A percentile compares a stretch with the other conserved stretches of the same genome.
phyloP scores from a whole-genome alignment of 2,329 filamentous ascomycete species.

The Botrytis galanthina region DNA sequence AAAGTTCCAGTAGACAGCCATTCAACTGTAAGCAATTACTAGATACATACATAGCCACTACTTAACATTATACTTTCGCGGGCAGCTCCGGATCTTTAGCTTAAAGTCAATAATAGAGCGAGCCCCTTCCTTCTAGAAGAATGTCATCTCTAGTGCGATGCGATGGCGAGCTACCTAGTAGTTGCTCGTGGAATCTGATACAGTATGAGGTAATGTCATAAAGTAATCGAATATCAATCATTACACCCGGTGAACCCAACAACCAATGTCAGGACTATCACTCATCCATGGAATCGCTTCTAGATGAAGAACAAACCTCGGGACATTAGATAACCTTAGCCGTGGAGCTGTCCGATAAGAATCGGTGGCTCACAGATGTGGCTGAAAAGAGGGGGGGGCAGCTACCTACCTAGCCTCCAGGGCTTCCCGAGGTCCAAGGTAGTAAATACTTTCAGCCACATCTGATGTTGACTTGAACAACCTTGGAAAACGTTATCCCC shows the following conservation, averaged over 20 bases:
- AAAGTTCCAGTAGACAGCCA: background rate
- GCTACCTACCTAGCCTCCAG: no score
- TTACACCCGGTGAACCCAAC: background rate
- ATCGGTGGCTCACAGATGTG: background rate
- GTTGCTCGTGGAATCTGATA: background rate
- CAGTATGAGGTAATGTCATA: background rate
- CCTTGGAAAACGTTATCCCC: background rate
- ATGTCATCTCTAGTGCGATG: background rate
- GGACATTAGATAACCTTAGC: background rate
- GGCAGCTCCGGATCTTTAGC: background rate
- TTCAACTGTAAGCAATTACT: background rate
- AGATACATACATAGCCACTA: background rate
- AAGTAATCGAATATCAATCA: background rate
- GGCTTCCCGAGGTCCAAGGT: no score
- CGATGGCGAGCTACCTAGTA: background rate
- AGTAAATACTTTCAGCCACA: background rate
- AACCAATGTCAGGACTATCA: background rate
- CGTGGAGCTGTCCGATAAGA: conserved; percentile 1
- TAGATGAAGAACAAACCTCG: background rate
- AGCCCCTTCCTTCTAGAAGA: background rate
- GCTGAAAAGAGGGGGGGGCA: background rate
- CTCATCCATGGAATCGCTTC: background rate
- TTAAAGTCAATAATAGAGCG: background rate
- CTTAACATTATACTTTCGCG: background rate
- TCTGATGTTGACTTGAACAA: background rate